Evolutionary conservation across 2,329 filamentous ascomycete species (phyloP), one percentile per base, ranked within the genome.

Genomic region (Fusarium subtropicale): DNA sequence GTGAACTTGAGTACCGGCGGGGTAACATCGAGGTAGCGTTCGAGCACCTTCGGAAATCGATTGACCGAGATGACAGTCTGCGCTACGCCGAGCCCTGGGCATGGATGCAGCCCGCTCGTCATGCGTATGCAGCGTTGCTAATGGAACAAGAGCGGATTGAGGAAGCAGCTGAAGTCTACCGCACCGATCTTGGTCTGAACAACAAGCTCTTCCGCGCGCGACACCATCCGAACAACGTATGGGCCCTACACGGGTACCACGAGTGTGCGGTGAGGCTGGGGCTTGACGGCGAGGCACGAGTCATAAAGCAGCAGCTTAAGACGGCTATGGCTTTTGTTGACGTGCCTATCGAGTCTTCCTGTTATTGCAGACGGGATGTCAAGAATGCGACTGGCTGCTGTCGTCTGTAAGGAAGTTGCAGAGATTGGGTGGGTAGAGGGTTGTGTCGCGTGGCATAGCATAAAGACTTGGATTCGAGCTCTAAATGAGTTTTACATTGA

Each of bases 71-170:
- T 57, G 89, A 91, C 65, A 77, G 75, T 0, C 81, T 92, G n/a
- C 85, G 86, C 0, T 92, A 92, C 64, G 87, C 89, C 28, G 91
- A 93, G 76, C 91, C 91, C 0, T 92, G 90, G 90, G 88, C 87
- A 0, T 92, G 90, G 90, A 92, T 92, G 90, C 89, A 91, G 70
- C 90, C 90, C 0, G 85, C 88, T 0, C 82, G 90, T 4, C 90
- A 92, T 76, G 90, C 90, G 0, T 89, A 89, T 53, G 90, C 87
- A 2, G 90, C 90, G 1, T 80, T 93, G 8, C 76, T 92, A 33
- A 81, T 91, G 42, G 90, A 92, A 72, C 89, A 90, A 73, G 87
- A 85, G 0, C 80, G 79, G 8, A 80, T 86, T 1, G 83, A 85
- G 31, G 81, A 89, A 53, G 88, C 89, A 0, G 80, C 81, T 0